Evolutionary conservation across 805 yeast genomes (phyloP), one percentile per base, ranked within the genome.

Genomic region (Candida peoriensis): DNA sequence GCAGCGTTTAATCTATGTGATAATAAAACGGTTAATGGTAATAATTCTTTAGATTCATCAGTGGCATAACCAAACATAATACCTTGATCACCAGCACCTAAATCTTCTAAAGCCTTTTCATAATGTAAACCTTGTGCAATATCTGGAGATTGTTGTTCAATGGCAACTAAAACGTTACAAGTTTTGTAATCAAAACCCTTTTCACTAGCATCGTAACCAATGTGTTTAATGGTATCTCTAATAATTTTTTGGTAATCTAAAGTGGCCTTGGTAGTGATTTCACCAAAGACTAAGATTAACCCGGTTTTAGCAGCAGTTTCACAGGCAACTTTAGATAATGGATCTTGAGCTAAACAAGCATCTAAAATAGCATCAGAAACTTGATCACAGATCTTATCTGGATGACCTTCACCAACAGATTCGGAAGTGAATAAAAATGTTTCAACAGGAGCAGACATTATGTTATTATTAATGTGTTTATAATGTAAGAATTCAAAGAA

Each of bases 41-140:
- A 74, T 64, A 84, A 81, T 75, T 93, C 97, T 63, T 90, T 95
- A 55, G 98, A 89, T 76, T 93, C 98, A 60, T 93, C 96, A 46
- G 97, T 81, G 55, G 98, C 98, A 68, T 93, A 93, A 69, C 98
- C 98, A 63, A 93, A 93, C 98, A 93, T 93, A 66, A 93, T 93
- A 82, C 98, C 98, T 72, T 93, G 98, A 74, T 93, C 98, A 81
- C 98, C 98, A 49, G 98, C 98, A 68, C 98, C 98, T 60, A 93
- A 79, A 42, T 93, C 94, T 76, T 93, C 98, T 48, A 93, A 73
- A 37, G 84, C 95, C 71, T 81, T 77, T 60, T 93, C 97, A 70
- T 84, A 84, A 71, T 93, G 97, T 61, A 93, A 79, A 78, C 98
- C 98, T 72, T 90, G 97, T 44, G 98, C 98, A 58, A 93, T 93